Conservation (phyloP, 106 monocot genomes). For the Iris macrosiphon region DNA sequence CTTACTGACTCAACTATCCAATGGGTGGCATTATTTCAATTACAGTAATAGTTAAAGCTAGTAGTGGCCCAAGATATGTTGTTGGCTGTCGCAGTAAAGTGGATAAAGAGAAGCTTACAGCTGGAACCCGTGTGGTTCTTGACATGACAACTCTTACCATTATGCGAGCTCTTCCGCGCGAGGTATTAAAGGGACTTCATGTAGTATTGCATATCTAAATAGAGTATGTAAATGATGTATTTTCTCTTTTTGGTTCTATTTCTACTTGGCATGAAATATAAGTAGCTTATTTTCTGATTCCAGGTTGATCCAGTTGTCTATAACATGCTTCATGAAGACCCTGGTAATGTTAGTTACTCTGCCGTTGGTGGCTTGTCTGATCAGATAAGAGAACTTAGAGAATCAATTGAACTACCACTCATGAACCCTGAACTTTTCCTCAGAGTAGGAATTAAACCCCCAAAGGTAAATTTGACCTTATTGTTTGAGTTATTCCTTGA, state of each 20-base stretch:
- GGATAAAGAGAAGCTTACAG: constrained; percentile 85
- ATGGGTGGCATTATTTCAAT: not conserved
- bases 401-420: constrained; percentile 70
- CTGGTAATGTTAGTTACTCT: constrained; percentile 81
- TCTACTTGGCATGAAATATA: too few relatives aligned
- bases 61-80: constrained; percentile 99
- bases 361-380: constrained; percentile 83
- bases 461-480: constrained; percentile 39
- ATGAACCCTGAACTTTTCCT: constrained; percentile 81
- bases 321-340: constrained; percentile 86
- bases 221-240: too few relatives aligned
- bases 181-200: too few relatives aligned
- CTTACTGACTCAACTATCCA: not conserved
- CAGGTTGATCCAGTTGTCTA: constrained; percentile 89
- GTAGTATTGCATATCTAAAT: too few relatives aligned
- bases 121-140: constrained; percentile 96
- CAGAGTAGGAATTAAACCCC: constrained; percentile 79
- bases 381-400: constrained; percentile 75
- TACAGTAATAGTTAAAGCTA: constrained; percentile 95
- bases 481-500: not conserved
- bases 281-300: not conserved
- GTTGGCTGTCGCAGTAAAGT: constrained; percentile 99
- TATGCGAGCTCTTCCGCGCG: constrained; percentile 92
- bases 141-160: constrained; percentile 99
- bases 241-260: too few relatives aligned